Evolutionary conservation across 495 filamentous ascomycete species (phyloP), one percentile per base, ranked within the genome.

Genomic region (Xeromyces bisporus): DNA sequence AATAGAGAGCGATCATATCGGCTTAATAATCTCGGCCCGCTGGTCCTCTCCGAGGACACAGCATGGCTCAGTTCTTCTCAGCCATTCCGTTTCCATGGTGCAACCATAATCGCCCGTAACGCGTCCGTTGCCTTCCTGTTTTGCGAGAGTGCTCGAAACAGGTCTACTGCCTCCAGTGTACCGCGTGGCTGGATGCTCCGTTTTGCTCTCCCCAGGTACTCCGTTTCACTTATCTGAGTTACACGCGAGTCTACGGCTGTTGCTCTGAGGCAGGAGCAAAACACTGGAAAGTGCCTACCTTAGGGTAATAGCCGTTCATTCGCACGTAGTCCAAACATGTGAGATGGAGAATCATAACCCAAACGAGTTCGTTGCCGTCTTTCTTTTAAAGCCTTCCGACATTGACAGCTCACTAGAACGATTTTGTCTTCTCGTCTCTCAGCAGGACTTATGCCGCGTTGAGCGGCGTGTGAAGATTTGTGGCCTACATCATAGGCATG

Each of bases 301-400:
- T n/a, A n/a, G n/a, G n/a, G n/a, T n/a, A n/a, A 94, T 53, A 26
- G 74, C 64, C 37, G 65, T 64, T 87, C 87, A 96, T 23, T 77
- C 79, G 28, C 75, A 62, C 9, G 82, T 80, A 58, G 15, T 69
- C 66, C 1, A 87, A 86, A 26, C 74, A 61, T 18, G 87, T 54
- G 70, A 93, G 80, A 18, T 87, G 67, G 14, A 82, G 71, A 2
- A 58, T 69, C 30, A 73, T 67, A 6, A 75, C 68, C 50, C 81
- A 69, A 7, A 54, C 49, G 24, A 66, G 83, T 44, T 96, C 86
- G 0, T n/a, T n/a, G n/a, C n/a, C n/a, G n/a, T n/a, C n/a, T n/a
- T n/a, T n/a, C n/a, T n/a, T n/a, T n/a, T n/a, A n/a, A n/a, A n/a
- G n/a, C n/a, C n/a, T n/a, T n/a, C n/a, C n/a, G n/a, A n/a, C n/a